phyloP scores from a whole-genome alignment of 2,329 filamentous ascomycete genomes.

The Teratosphaeria pseudoeucalypti region DNA sequence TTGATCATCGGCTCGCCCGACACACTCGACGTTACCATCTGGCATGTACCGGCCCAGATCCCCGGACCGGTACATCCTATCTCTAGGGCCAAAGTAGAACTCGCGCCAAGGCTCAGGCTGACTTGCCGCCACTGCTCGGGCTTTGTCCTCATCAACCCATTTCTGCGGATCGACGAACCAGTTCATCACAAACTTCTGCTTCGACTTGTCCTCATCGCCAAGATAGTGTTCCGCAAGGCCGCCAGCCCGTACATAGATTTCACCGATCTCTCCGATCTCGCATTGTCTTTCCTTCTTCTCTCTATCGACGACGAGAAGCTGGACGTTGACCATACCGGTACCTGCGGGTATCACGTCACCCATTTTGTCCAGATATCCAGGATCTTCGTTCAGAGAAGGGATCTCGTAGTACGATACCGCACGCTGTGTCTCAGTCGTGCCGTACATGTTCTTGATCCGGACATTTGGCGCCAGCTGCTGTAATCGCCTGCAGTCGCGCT shows the following conservation, averaged over 20 bases:
- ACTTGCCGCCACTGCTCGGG: conserved; percentile 36
- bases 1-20: conserved; percentile 74
- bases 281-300: conserved; percentile 59
- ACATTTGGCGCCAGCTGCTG: conserved; percentile 65
- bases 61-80: conserved; percentile 78
- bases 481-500: conserved; percentile 67
- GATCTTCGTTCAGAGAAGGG: conserved; percentile 53
- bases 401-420: conserved; percentile 78
- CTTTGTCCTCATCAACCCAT: conserved; percentile 57
- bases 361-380: conserved; percentile 52
- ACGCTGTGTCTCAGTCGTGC: conserved; percentile 75
- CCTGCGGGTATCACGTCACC: conserved; percentile 74
- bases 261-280: conserved; percentile 69
- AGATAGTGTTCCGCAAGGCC: conserved; percentile 78
- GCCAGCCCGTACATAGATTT: conserved; percentile 71
- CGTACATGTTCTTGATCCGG: conserved; percentile 75
- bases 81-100: conserved; percentile 70
- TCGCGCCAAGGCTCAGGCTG: conserved; percentile 62
- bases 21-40: conserved; percentile 63
- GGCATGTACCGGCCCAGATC: conserved; percentile 69
- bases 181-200: conserved; percentile 69
- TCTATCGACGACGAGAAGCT: conserved; percentile 72
- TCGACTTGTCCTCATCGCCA: conserved; percentile 51
- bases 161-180: conserved; percentile 72
- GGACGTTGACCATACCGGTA: conserved; percentile 77